Evolutionary conservation across 78 protist genomes (phyloP).

Genomic region (Isochrysis galbana): DNA sequence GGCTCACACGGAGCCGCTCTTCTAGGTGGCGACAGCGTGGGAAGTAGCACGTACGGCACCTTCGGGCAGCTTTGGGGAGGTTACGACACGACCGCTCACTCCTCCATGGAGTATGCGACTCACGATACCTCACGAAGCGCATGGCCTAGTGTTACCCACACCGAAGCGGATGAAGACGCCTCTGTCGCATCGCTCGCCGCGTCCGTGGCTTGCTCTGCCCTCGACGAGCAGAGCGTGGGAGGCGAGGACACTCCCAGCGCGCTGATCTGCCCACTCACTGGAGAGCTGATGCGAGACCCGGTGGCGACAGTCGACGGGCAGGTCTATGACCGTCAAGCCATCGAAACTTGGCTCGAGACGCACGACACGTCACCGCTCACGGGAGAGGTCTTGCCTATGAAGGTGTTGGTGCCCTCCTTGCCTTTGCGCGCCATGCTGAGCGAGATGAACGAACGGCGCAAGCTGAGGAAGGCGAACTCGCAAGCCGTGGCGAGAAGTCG

Average conservation of each 20-base stretch:
- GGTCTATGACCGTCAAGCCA: neutral
- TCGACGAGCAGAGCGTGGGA: neutral
- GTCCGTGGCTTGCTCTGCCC: neutral
- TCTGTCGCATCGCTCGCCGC: neutral
- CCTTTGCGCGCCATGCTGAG: neutral
- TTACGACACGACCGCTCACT: no score
- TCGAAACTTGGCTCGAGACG: neutral
- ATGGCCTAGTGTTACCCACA: no score
- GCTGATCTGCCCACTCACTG: neutral
- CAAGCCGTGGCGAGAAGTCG: no score
- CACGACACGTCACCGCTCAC: constrained; percentile 2
- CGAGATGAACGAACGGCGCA: neutral
- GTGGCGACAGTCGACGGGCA: constrained; percentile 1
- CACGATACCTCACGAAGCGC: no score
- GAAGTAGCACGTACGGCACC: no score
- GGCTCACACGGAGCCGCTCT: no score
- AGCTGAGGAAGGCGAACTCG: neutral
- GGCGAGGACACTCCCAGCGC: neutral
- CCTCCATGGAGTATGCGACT: no score
- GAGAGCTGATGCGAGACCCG: constrained; percentile 5
- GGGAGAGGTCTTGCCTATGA: neutral
- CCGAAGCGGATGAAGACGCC: neutral
- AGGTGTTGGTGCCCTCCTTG: neutral
- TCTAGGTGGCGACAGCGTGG: no score
- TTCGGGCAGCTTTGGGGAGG: no score